phyloP scores from a whole-genome alignment of 2,329 filamentous ascomycete species.

The Huntiella decipiens region DNA sequence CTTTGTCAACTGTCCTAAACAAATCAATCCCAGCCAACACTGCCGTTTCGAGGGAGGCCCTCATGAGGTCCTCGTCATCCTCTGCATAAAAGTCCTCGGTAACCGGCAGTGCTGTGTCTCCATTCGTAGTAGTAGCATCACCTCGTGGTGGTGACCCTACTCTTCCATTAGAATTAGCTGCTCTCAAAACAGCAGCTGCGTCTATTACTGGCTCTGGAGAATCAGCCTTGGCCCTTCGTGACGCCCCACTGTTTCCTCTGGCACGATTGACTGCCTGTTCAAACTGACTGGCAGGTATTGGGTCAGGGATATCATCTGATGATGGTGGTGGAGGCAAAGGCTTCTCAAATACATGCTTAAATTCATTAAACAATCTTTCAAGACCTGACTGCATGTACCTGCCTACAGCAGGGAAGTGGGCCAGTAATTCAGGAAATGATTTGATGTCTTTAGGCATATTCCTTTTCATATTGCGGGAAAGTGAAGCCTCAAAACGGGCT shows the following conservation, averaged over 20 bases:
- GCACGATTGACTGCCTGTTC: slow-evolving; percentile 34
- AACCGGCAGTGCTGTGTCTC: slow-evolving; percentile 24
- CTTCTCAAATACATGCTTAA: slow-evolving; percentile 67
- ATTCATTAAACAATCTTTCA: slow-evolving; percentile 78
- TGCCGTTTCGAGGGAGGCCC: slow-evolving; percentile 73
- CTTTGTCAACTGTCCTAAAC: slow-evolving; percentile 89
- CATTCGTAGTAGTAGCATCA: slow-evolving; percentile 9
- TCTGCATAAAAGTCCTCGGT: slow-evolving; percentile 55
- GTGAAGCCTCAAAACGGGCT: slow-evolving; percentile 5
- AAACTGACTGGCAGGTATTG: slow-evolving; percentile 39
- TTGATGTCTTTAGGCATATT: slow-evolving; percentile 71
- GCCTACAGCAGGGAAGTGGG: slow-evolving; percentile 86
- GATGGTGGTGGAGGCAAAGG: slow-evolving; percentile 44
- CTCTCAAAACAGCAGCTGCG: neutral
- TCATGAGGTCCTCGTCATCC: slow-evolving; percentile 82
- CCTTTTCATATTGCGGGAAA: slow-evolving; percentile 24
- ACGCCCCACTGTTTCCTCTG: slow-evolving; percentile 24
- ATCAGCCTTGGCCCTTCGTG: neutral
- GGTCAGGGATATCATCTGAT: slow-evolving; percentile 25
- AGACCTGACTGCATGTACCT: slow-evolving; percentile 87
- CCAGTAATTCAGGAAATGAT: slow-evolving; percentile 74
- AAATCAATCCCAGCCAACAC: slow-evolving; percentile 87
- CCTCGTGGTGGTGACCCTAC: neutral
- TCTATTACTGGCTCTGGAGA: neutral
- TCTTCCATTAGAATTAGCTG: slow-evolving; percentile 11